phyloP scores from a whole-genome alignment of 1,139 yeast species.

The Geotrichum reessii region DNA sequence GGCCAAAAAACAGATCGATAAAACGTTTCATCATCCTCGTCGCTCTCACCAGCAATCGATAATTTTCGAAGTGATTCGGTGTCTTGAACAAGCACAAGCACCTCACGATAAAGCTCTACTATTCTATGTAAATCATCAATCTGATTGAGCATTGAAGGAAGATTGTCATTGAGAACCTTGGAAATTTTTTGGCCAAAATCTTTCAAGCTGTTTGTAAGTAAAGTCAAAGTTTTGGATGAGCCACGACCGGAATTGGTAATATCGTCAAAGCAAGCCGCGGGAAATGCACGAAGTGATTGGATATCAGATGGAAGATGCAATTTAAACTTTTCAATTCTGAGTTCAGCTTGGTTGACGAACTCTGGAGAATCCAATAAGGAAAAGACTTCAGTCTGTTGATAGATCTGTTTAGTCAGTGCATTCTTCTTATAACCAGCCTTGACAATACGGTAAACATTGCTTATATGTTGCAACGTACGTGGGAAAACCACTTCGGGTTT shows the following conservation, averaged over 20 bases:
- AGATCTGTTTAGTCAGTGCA: slow-evolving; percentile 21
- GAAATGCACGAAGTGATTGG: slow-evolving; percentile 51
- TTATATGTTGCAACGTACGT: slow-evolving; percentile 20
- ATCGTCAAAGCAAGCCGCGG: slow-evolving; percentile 19
- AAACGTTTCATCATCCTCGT: slow-evolving; percentile 16
- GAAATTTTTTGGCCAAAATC: slow-evolving; percentile 20
- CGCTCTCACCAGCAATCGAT: slow-evolving; percentile 4
- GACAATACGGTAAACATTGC: slow-evolving; percentile 23
- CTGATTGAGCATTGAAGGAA: slow-evolving; percentile 18
- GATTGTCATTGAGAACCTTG: slow-evolving; percentile 14
- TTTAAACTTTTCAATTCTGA: slow-evolving; percentile 63
- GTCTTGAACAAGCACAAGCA: slow-evolving; percentile 23
- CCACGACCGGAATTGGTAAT: slow-evolving; percentile 13
- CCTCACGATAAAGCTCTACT: slow-evolving; percentile 22
- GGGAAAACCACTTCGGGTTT: slow-evolving; percentile 7
- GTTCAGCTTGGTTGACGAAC: slow-evolving; percentile 21
- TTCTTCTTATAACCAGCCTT: slow-evolving; percentile 25
- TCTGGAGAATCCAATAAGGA: slow-evolving; percentile 27
- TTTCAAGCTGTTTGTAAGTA: slow-evolving; percentile 9
- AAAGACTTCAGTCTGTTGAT: slow-evolving; percentile 25
- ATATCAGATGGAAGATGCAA: slow-evolving; percentile 79
- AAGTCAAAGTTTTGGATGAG: slow-evolving; percentile 17
- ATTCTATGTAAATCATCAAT: slow-evolving; percentile 20
- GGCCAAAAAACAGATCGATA: slow-evolving; percentile 21
- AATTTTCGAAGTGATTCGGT: slow-evolving; percentile 21